A percentile compares a stretch with the other conserved stretches of the same genome.
phyloP scores from a whole-genome alignment of 805 yeast species.

The Candida chauliodis region DNA sequence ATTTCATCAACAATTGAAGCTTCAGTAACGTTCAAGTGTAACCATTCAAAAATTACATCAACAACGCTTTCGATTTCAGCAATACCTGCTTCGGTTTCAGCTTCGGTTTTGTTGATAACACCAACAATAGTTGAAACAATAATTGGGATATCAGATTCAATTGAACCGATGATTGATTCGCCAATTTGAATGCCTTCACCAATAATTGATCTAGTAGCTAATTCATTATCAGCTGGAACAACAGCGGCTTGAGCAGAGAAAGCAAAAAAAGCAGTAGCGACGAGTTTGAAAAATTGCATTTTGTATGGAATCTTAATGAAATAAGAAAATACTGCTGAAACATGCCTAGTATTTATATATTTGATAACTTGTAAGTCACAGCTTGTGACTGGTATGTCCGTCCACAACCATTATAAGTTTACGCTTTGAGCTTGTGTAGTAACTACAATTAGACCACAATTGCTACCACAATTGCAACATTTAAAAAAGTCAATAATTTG shows the following conservation, averaged over 20 bases:
- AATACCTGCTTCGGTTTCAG: slow-evolving; percentile 1
- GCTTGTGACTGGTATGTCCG: too few species aligned
- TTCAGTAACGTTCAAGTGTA: neutral
- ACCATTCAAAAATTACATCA: neutral
- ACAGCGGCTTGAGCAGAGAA: slow-evolving; percentile 12
- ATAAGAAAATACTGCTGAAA: neutral
- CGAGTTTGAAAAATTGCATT: slow-evolving; percentile 6
- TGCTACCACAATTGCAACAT: too few species aligned
- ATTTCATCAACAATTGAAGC: neutral
- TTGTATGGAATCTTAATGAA: neutral
- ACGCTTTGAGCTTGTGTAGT: too few species aligned
- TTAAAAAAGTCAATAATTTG: too few species aligned
- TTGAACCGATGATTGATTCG: neutral
- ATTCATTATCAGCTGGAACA: neutral
- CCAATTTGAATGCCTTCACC: slow-evolving; percentile 1
- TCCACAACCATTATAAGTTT: too few species aligned
- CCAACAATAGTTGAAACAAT: slow-evolving; percentile 2
- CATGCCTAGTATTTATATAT: too few species aligned
- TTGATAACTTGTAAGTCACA: too few species aligned
- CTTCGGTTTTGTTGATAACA: slow-evolving; percentile 1
- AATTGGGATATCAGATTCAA: slow-evolving; percentile 1
- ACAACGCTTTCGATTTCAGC: neutral
- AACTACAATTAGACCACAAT: too few species aligned
- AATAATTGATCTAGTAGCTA: neutral
- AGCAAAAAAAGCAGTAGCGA: slow-evolving; percentile 10